phyloP scores from a whole-genome alignment of 106 monocot species.

The Narthecium ossifragum region DNA sequence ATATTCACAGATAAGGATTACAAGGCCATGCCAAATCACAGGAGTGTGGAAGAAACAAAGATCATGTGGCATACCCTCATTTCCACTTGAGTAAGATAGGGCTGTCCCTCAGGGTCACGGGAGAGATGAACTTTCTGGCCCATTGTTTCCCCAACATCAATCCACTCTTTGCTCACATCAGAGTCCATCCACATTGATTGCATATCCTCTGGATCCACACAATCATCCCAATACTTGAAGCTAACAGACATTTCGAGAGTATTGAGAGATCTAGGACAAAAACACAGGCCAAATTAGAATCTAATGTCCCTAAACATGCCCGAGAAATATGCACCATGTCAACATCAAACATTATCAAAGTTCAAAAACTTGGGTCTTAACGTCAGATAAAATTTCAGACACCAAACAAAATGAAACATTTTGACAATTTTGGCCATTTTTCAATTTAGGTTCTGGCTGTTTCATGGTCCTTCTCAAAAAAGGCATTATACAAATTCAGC shows the following conservation, averaged over 20 bases:
- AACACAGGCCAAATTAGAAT: too few relatives aligned
- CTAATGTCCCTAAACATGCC: too few relatives aligned
- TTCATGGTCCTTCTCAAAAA: too few relatives aligned
- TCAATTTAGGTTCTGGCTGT: too few relatives aligned
- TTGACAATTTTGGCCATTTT: too few relatives aligned
- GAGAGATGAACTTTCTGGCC: slow-evolving; percentile 80
- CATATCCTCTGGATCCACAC: slow-evolving; percentile 71
- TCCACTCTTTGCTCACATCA: slow-evolving; percentile 85
- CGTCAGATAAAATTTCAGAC: too few relatives aligned
- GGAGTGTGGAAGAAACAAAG: neutral
- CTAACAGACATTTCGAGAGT: slow-evolving; percentile 31
- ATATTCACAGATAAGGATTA: neutral
- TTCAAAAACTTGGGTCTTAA: too few relatives aligned
- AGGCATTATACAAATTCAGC: too few relatives aligned
- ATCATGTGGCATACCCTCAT: slow-evolving; percentile 53
- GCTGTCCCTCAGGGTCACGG: slow-evolving; percentile 86
- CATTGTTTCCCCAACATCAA: slow-evolving; percentile 61
- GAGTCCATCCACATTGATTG: slow-evolving; percentile 66
- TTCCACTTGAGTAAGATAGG: slow-evolving; percentile 86
- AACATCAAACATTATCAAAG: too few relatives aligned
- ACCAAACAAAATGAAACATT: too few relatives aligned
- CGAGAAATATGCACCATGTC: too few relatives aligned
- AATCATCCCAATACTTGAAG: slow-evolving; percentile 96
- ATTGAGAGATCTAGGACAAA: too few relatives aligned
- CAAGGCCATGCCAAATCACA: neutral